A percentile compares a stretch with the other conserved stretches of the same genome.
Evolutionary conservation across 2,329 filamentous ascomycete genomes (phyloP).

Genomic region (Penicillium sp.): DNA sequence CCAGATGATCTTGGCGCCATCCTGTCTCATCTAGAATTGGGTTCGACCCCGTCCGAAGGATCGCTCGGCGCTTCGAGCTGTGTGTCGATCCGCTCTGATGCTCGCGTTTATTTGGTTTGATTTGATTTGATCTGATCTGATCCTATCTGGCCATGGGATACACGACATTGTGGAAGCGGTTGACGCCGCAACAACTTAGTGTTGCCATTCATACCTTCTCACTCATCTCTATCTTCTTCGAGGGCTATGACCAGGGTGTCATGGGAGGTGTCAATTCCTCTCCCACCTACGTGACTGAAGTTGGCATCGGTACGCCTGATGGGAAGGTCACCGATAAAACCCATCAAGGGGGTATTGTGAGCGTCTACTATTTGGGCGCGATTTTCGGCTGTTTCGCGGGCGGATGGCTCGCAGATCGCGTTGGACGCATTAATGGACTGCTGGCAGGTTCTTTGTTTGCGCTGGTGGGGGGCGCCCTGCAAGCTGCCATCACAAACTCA

Average conservation of each 20-base stretch:
- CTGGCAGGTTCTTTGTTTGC: slow-evolving; percentile 54
- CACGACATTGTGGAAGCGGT: slow-evolving; percentile 47
- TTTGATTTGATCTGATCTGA: not conserved
- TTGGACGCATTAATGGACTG: slow-evolving; percentile 59
- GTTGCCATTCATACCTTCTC: slow-evolving; percentile 40
- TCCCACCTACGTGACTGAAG: slow-evolving; percentile 41
- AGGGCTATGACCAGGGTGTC: slow-evolving; percentile 61
- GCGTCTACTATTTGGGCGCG: slow-evolving; percentile 58
- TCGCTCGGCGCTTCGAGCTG: not conserved
- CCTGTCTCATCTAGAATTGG: not conserved
- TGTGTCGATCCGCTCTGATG: not conserved
- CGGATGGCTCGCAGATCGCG: slow-evolving; percentile 56
- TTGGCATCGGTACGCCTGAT: slow-evolving; percentile 51
- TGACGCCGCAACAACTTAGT: slow-evolving; percentile 50
- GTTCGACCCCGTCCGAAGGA: slow-evolving; percentile 22
- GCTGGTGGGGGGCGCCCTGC: slow-evolving; percentile 55
- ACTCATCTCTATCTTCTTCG: slow-evolving; percentile 41
- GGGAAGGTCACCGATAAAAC: slow-evolving; percentile 54
- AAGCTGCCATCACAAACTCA: slow-evolving; percentile 50
- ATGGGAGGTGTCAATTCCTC: slow-evolving; percentile 56
- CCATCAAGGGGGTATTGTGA: slow-evolving; percentile 58
- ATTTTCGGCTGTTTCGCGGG: slow-evolving; percentile 57
- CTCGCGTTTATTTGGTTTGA: not conserved
- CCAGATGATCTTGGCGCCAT: slow-evolving; percentile 2
- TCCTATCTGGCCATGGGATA: slow-evolving; percentile 43